Base-by-base conservation (phyloP, 805 yeast species). In the Barnettozyma botsteinii region DNA sequence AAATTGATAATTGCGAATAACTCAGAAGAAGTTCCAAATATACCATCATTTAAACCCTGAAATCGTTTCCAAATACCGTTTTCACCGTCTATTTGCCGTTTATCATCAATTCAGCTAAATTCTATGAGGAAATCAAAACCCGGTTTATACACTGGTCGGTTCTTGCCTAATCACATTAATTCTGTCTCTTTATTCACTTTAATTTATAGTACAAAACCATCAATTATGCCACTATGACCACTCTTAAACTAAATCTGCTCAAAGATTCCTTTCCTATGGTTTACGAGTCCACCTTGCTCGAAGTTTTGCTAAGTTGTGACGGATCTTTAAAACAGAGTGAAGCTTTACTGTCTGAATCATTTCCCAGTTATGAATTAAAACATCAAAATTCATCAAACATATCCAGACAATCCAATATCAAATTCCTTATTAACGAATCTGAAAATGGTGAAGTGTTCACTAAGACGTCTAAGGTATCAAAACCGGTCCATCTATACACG, bases 221-320 rank as follows among this genome's bases (percentile, higher is more conserved):
- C 15, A 31, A 20, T 15, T 11, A 18, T 7, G 25, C 6, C 1
- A 24, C 12, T 18, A 54, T 55, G 56, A 70, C 70, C 0, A 71
- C 68, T 19, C 46, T 50, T 18, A 73, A 71, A 51, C 43, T 78
- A 5, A 50, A 47, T 4, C 46, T 52, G 10, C 58, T 78, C 24
- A 43, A 52, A 31, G 45, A 47, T 6, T 52, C 52, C 26, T 75
- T 69, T 42, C 81, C 83, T 0, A 52, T 44, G 0, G 72, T 67
- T 4, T 72, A 65, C 28, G 60, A 54, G 5, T 65, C 56, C 3
- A 57, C 63, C 0, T 55, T 79, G 4, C 52, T 70, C 4, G 87
- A 81, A 37, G 53, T 82, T 4, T 61, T 82, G 11, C 37, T 68
- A 1, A 60, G 72, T 0, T 79, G 84, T 49, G 64, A 67, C 32